phyloP scores from a whole-genome alignment of 2,329 filamentous ascomycete genomes.

The Fonsecaea erecta region DNA sequence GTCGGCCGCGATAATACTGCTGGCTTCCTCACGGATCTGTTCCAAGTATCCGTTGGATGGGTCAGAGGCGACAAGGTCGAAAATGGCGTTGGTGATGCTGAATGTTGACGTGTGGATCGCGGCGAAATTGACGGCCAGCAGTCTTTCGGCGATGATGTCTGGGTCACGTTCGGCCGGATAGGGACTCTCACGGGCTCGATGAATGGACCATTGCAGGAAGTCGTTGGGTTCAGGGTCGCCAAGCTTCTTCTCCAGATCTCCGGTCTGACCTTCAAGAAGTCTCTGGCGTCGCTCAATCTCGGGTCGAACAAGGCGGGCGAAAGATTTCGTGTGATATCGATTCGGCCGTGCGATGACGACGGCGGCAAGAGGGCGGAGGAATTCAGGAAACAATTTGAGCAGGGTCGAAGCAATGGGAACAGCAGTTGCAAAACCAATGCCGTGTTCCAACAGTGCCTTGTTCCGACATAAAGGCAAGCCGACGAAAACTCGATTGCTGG shows the following conservation, averaged over 20 bases:
- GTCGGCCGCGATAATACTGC: constrained; percentile 36
- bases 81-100: constrained; percentile 39
- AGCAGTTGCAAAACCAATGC: constrained; percentile 57
- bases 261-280: constrained; percentile 52
- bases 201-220: constrained; percentile 63
- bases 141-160: constrained; percentile 54
- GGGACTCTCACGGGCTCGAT: constrained; percentile 55
- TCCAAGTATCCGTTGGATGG: constrained; percentile 35
- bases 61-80: constrained; percentile 40
- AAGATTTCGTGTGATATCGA: constrained; percentile 54
- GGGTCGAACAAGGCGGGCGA: constrained; percentile 51
- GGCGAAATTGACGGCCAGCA: constrained; percentile 56
- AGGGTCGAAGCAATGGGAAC: constrained; percentile 54
- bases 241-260: constrained; percentile 49
- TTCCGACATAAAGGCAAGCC: constrained; percentile 48
- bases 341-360: constrained; percentile 52
- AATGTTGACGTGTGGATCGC: constrained; percentile 43
- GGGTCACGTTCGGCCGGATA: constrained; percentile 52
- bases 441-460: constrained; percentile 51
- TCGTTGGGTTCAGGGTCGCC: constrained; percentile 55
- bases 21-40: constrained; percentile 45
- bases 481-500: constrained; percentile 53
- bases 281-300: constrained; percentile 57
- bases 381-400: constrained; percentile 53
- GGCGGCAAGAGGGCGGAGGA: constrained; percentile 58